Base-by-base conservation (phyloP, 2,329 filamentous ascomycete species). In the Tolypocladium album region DNA sequence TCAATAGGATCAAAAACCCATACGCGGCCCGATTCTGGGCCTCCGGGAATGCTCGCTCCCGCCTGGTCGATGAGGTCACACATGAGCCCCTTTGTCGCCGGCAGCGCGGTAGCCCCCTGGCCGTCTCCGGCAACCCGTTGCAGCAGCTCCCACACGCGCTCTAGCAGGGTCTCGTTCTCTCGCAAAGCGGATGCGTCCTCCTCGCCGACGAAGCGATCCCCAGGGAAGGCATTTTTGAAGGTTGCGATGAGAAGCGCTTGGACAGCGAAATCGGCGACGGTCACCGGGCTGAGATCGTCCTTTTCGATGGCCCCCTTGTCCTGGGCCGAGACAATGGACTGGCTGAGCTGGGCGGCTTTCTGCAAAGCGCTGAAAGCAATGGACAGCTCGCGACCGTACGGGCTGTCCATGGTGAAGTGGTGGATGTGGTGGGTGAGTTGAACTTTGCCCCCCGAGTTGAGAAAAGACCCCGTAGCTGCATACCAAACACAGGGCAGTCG, bases 1-100 rank as follows among this genome's bases (percentile, higher is more conserved):
- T 85, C 82, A 38, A 85, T 84, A 0, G 82, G 82, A 65, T 85
- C 82, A 64, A 85, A 84, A 0, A 85, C 76, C 82, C 82, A 85
- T 11, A 78, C 76, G 17, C 81, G 69, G 9, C 76, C 77, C 2
- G 67, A 64, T 11, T 63, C 67, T 2, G 60, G 59, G 3, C 66
- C 64, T 8, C 67, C 71, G 5, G 75, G 78, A 20, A 67, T 68
- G 31, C 75, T 75, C 24, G 71, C 64, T 38, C 79, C 77, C 61
- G 81, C 82, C 63, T 74, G 75, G 67, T 85, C 82, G 53, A 85
- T 79, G 62, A 82, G 70, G 57, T 78, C 74, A 66, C 81, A 82
- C 70, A 83, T 76, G 36, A 78, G 70, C 61, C 79, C 77, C 12
- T 69, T 71, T 3, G 71, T 74, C 36, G 66, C 60, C 0, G 79